Base-by-base conservation (phyloP, 495 filamentous ascomycete species). In the Trichocladium antarcticum region DNA sequence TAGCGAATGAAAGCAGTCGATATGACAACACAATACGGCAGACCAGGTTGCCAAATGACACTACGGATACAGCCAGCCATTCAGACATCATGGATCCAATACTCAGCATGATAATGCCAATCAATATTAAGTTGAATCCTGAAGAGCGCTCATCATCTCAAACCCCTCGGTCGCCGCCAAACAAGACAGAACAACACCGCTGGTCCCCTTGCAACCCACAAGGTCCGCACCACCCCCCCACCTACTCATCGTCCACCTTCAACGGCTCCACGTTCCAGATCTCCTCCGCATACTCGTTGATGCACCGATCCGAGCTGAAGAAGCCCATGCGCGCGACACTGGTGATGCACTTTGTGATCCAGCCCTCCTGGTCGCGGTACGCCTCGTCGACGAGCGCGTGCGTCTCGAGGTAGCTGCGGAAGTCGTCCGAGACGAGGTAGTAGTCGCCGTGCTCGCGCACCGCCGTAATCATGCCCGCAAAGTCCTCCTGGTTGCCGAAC, bases 211-310 rank as follows among this genome's bases (percentile, higher is more conserved):
- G n/a, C n/a, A 3, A 27, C 24, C 24, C 8, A 8, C 24, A 27
- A 27, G 24, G 24, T 8, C 24, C 8, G 24, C 24, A 27, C 3
- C 24, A 27, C 24, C 37, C 20, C 2, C 11, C 11, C 17, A 28
- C 16, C 28, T 22, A 38, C 34, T 19, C 16, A 28, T 36, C 32
- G 1, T 44, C 47, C 32, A 42, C 49, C 36, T 68, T 61, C 21
- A 89, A 63, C 5, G 89, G 87, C 73, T 97, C 89, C 24, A 93
- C 66, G 55, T 95, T 97, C 90, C 92, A 98, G 60, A 98, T 95
- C 42, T 74, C 81, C 66, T 98, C 89, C 11, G 92, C 90, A 68
- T 98, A 98, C 76, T 98, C 93, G 58, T 87, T 85, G 55, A 96
- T 96, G 63, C 93, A 94, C n/a, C 92, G 75, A 65, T 98, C 92